A percentile compares a stretch with the other conserved stretches of the same genome.
These are phyloP conservation scores for Yarrowia sp. DNA, from an alignment of 805 yeast genomes.

Conservation along the genomic window DNA sequence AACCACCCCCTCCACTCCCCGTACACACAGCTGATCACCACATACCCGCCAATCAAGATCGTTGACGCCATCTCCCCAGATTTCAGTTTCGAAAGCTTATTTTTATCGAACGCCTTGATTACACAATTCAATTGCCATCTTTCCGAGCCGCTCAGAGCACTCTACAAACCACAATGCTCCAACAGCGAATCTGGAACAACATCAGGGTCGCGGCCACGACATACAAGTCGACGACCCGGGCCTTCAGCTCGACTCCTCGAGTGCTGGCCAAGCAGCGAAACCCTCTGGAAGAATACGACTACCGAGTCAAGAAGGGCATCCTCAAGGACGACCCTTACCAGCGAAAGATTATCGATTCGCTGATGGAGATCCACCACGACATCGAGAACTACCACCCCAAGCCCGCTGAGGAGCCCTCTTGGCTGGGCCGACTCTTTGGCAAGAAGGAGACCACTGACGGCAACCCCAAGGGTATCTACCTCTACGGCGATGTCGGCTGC, in stretches of 20 bases:
- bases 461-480: constrained; percentile 65
- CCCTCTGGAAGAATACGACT: constrained; percentile 40
- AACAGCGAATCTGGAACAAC: constrained; percentile 13
- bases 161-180: constrained; percentile 1
- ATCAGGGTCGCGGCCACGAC: not conserved
- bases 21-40: too few relatives aligned
- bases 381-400: constrained; percentile 56
- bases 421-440: constrained; percentile 24
- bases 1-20: too few relatives aligned
- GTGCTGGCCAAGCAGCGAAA: constrained; percentile 20
- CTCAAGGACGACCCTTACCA: constrained; percentile 74
- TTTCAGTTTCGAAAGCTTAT: constrained; percentile 5
- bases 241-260: not conserved
- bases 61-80: not conserved
- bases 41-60: not conserved
- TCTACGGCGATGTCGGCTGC: constrained; percentile 97
- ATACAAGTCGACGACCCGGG: not conserved
- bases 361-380: constrained; percentile 58
- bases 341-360: constrained; percentile 59
- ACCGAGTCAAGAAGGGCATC: constrained; percentile 36
- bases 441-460: constrained; percentile 26
- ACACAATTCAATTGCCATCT: not conserved
- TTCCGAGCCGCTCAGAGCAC: not conserved
- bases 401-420: constrained; percentile 46
- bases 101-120: not conserved